These are phyloP conservation scores for Microglena sp. DNA, from an alignment of 139 green algal genomes.

Conservation along the genomic window DNA sequence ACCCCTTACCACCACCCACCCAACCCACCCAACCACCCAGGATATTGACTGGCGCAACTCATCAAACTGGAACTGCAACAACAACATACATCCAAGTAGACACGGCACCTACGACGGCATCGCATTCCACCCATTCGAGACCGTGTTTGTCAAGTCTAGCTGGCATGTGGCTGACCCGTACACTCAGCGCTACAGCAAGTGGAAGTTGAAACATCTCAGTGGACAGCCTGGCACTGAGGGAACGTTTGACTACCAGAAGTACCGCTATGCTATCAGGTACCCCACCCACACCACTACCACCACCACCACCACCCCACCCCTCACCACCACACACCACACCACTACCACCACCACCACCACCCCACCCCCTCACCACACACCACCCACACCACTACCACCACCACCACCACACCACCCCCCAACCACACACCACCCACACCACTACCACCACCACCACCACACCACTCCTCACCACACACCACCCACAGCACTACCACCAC, in stretches of 20 bases:
- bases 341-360: no score
- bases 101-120: slow-evolving; percentile 65
- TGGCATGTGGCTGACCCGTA: slow-evolving; percentile 70
- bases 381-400: no score
- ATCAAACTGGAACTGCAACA: slow-evolving; percentile 53
- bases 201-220: slow-evolving; percentile 25
- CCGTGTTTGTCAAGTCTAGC: slow-evolving; percentile 65
- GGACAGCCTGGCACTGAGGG: slow-evolving; percentile 48
- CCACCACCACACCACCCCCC: no score
- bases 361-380: no score
- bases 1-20: neutral
- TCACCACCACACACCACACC: no score
- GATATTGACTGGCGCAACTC: slow-evolving; percentile 28
- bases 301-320: no score
- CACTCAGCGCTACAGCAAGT: slow-evolving; percentile 43
- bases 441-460: no score
- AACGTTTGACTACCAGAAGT: slow-evolving; percentile 49
- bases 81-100: slow-evolving; percentile 62
- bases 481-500: no score
- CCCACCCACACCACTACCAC: no score
- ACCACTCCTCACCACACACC: no score
- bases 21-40: slow-evolving; percentile 1
- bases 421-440: no score
- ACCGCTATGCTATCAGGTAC: slow-evolving; percentile 38
- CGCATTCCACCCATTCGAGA: slow-evolving; percentile 68